These are phyloP conservation scores for Corylus heterophylla DNA, from an alignment of 306 rosid species.

Conservation along the genomic window DNA sequence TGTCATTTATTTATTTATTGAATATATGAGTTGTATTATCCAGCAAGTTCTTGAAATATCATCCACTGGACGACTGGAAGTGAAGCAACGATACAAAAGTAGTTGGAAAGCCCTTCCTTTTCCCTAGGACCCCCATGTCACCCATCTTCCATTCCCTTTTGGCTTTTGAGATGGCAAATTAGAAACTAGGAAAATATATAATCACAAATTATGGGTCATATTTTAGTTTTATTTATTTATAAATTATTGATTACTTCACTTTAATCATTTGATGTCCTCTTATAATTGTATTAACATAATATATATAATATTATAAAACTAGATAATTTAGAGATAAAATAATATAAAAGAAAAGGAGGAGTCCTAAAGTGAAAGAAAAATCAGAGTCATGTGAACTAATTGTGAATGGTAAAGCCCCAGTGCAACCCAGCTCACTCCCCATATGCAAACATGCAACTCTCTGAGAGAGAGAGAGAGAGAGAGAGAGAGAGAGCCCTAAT, in stretches of 20 bases:
- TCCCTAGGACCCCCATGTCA: slow-evolving; percentile 22
- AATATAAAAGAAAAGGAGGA: not conserved
- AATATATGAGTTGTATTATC: not conserved
- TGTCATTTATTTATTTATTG: not conserved
- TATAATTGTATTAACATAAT: too few relatives aligned
- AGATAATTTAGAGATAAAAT: not conserved
- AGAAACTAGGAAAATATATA: not conserved
- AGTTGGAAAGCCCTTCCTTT: slow-evolving; percentile 26
- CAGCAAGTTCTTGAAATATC: not conserved
- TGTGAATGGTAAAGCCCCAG: slow-evolving; percentile 40
- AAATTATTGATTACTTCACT: too few relatives aligned
- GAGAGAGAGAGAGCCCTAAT: slow-evolving; percentile 13
- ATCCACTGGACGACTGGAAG: not conserved
- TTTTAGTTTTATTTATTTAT: too few relatives aligned
- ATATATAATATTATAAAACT: too few relatives aligned
- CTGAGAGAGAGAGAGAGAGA: slow-evolving; percentile 5
- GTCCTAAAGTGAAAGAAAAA: not conserved
- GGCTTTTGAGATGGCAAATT: slow-evolving; percentile 16
- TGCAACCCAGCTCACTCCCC: slow-evolving; percentile 54
- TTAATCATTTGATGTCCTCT: too few relatives aligned
- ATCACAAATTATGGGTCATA: too few relatives aligned
- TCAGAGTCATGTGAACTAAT: slow-evolving; percentile 26
- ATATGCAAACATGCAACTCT: not conserved
- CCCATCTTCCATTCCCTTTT: slow-evolving; percentile 24
- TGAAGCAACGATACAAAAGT: slow-evolving; percentile 21